Conservation (phyloP, 2,329 filamentous ascomycete genomes). For the Alternaria burnsii region DNA sequence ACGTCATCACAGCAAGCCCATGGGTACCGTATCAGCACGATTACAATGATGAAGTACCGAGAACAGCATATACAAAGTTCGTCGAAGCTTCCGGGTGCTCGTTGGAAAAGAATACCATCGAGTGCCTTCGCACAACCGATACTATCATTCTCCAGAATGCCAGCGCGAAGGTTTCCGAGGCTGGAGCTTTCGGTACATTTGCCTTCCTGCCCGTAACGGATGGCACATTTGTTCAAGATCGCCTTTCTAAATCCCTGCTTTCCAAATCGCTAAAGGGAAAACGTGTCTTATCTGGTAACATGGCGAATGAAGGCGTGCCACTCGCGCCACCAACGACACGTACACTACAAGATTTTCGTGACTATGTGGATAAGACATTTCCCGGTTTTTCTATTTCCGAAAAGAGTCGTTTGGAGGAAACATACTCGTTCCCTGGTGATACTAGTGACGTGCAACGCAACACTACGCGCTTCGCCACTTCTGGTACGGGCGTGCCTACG, state of each 20-base stretch:
- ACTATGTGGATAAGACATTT: slow-evolving; percentile 41
- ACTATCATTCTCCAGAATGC: slow-evolving; percentile 39
- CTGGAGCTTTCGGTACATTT: slow-evolving; percentile 52
- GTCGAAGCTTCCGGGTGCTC: slow-evolving; percentile 39
- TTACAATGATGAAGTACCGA: slow-evolving; percentile 45
- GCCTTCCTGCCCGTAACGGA: slow-evolving; percentile 55
- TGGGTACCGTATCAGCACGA: slow-evolving; percentile 45
- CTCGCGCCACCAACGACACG: slow-evolving; percentile 41
- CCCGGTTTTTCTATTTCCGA: slow-evolving; percentile 48
- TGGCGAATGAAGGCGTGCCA: slow-evolving; percentile 54
- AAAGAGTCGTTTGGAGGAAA: slow-evolving; percentile 34
- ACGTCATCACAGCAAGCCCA: slow-evolving; percentile 45
- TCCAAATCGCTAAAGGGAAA: slow-evolving; percentile 36
- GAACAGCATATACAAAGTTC: slow-evolving; percentile 40
- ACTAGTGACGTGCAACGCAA: slow-evolving; percentile 29
- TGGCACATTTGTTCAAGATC: slow-evolving; percentile 50
- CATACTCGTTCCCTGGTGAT: slow-evolving; percentile 43
- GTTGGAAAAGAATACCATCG: slow-evolving; percentile 31
- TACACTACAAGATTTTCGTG: slow-evolving; percentile 40
- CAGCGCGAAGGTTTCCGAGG: slow-evolving; percentile 42
- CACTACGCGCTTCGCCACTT: slow-evolving; percentile 38
- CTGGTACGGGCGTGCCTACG: slow-evolving; percentile 30
- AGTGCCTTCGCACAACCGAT: slow-evolving; percentile 39
- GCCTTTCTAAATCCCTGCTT: slow-evolving; percentile 41
- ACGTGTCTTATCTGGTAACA: slow-evolving; percentile 43